These are phyloP conservation scores for Neostapfia colusana DNA, from an alignment of 176 grass and related monocot species.

Conservation along the genomic window DNA sequence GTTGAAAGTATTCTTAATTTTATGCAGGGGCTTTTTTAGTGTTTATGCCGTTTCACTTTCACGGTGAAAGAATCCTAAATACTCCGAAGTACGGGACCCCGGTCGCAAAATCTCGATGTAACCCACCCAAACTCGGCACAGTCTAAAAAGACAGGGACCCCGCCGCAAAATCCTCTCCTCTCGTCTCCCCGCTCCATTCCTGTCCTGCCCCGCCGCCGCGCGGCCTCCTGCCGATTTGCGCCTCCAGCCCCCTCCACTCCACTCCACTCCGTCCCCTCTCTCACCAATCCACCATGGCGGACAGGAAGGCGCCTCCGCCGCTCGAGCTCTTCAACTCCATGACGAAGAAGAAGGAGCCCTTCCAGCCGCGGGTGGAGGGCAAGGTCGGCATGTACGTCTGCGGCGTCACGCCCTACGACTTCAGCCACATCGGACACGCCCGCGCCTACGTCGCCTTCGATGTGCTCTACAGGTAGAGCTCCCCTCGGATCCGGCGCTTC, in stretches of 20 bases:
- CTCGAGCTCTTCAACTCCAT: constrained; percentile 66
- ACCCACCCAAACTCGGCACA: neutral
- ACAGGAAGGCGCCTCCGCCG: constrained; percentile 11
- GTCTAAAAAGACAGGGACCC: neutral
- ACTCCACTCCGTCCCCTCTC: neutral
- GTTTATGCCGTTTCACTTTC: too few relatives aligned
- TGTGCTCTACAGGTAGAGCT: constrained; percentile 61
- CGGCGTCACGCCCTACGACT: constrained; percentile 80
- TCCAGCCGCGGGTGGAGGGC: constrained; percentile 71
- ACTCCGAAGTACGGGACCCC: neutral
- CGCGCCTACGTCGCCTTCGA: constrained; percentile 83
- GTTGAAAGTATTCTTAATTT: neutral
- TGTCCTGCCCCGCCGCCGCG: neutral
- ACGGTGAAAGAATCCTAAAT: neutral
- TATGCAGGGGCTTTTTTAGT: neutral
- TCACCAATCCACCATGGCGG: constrained; percentile 24
- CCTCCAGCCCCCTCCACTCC: neutral
- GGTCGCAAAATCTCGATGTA: neutral
- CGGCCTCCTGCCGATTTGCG: constrained; percentile 17
- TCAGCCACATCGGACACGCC: constrained; percentile 82
- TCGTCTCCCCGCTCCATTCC: neutral
- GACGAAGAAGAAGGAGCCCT: constrained; percentile 75
- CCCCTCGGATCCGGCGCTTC: constrained; percentile 14
- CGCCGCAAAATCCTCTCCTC: constrained; percentile 1
- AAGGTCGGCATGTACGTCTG: constrained; percentile 85